Conservation (phyloP, 2,329 filamentous ascomycete species). For the Fusarium sp. region DNA sequence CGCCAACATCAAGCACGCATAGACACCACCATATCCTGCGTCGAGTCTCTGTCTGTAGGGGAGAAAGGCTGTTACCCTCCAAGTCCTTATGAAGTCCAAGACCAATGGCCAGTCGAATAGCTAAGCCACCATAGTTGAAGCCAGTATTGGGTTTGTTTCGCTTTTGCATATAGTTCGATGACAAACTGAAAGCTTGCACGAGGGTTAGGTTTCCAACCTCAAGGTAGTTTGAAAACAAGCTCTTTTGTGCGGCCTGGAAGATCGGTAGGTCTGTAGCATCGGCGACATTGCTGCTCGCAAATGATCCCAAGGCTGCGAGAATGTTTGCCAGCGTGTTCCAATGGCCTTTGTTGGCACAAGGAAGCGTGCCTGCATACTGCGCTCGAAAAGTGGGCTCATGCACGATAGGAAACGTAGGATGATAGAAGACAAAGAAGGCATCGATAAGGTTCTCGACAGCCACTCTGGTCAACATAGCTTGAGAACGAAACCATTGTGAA, state of each 20-base stretch:
- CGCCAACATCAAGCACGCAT: constrained; percentile 21
- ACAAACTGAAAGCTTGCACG: constrained; percentile 17
- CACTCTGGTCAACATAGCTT: constrained; percentile 28
- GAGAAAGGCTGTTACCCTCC: neutral
- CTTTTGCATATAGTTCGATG: constrained; percentile 23
- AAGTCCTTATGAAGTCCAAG: constrained; percentile 26
- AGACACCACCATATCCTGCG: constrained; percentile 29
- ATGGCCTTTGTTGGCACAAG: constrained; percentile 14
- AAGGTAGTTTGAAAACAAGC: constrained; percentile 21
- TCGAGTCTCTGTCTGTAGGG: constrained; percentile 19
- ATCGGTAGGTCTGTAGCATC: constrained; percentile 10
- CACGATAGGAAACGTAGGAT: constrained; percentile 18
- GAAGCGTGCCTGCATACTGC: constrained; percentile 10
- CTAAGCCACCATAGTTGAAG: constrained; percentile 20
- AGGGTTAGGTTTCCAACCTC: constrained; percentile 24
- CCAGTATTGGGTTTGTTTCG: constrained; percentile 25
- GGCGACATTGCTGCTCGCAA: constrained; percentile 6
- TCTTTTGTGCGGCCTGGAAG: constrained; percentile 21
- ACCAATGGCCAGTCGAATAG: constrained; percentile 7
- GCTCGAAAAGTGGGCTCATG: constrained; percentile 31
- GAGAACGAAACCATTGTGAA: constrained; percentile 26
- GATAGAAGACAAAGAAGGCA: constrained; percentile 20
- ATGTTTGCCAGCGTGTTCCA: constrained; percentile 24
- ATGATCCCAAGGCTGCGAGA: constrained; percentile 13
- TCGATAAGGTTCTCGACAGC: constrained; percentile 25